phyloP scores from a whole-genome alignment of 1,284 basidiomycete genomes.

The Omphalotus olearius region DNA sequence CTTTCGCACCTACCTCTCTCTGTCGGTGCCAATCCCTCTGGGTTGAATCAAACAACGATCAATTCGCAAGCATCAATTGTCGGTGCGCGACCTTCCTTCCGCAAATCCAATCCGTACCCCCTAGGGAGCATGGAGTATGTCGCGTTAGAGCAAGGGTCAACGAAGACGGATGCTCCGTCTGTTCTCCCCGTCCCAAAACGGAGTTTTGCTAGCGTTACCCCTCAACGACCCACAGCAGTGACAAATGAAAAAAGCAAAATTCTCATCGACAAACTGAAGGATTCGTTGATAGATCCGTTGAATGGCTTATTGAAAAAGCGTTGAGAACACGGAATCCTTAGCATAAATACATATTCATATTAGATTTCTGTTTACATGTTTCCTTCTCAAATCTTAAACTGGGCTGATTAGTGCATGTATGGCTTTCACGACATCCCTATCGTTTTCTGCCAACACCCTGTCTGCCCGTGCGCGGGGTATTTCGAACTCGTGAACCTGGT shows the following conservation, averaged over 20 bases:
- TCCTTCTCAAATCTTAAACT: not conserved
- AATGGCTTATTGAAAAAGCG: too few relatives aligned
- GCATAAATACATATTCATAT: too few relatives aligned
- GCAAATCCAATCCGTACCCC: slow-evolving; percentile 11
- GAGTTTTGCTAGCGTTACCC: too few relatives aligned
- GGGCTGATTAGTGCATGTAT: slow-evolving; percentile 33
- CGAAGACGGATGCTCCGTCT: not conserved
- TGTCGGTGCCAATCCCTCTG: slow-evolving; percentile 31
- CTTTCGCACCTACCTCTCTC: slow-evolving; percentile 29
- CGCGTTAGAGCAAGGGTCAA: not conserved
- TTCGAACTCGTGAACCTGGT: slow-evolving; percentile 63
- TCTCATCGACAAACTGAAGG: too few relatives aligned
- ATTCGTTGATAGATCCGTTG: too few relatives aligned
- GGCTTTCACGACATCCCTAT: slow-evolving; percentile 41
- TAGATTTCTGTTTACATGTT: too few relatives aligned
- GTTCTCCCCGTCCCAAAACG: not conserved
- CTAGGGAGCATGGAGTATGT: slow-evolving; percentile 13
- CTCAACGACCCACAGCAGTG: too few relatives aligned
- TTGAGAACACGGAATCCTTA: too few relatives aligned
- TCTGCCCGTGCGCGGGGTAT: slow-evolving; percentile 56
- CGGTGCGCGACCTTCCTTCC: not conserved
- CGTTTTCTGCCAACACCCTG: slow-evolving; percentile 45
- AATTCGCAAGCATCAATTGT: slow-evolving; percentile 21
- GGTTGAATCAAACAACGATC: slow-evolving; percentile 32
- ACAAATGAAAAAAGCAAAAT: too few relatives aligned